Evolutionary conservation across 2,329 filamentous ascomycete species (phyloP).

Genomic region (Nemania diffusa): DNA sequence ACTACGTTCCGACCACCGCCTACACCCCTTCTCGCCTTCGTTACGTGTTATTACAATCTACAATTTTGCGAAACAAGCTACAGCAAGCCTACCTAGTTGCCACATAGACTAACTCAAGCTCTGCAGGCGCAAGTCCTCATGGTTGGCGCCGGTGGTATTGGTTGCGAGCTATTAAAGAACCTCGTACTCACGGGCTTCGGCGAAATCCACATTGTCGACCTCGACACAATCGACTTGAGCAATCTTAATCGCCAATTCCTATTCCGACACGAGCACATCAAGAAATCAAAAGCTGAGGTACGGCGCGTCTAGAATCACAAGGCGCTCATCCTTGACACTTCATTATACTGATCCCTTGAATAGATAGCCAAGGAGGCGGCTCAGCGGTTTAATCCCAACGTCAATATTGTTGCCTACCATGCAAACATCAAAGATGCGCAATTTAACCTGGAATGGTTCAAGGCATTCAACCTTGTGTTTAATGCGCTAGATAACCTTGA

Average conservation of each 20-base stretch:
- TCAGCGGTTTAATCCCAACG: slow-evolving; percentile 86
- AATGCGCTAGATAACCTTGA: slow-evolving; percentile 97
- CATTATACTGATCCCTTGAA: slow-evolving; percentile 39
- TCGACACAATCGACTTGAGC: slow-evolving; percentile 97
- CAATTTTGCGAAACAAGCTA: slow-evolving; percentile 25
- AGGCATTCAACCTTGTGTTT: slow-evolving; percentile 85
- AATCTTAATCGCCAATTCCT: slow-evolving; percentile 98
- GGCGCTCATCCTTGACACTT: slow-evolving; percentile 8
- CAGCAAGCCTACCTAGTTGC: neutral
- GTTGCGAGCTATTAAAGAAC: slow-evolving; percentile 97
- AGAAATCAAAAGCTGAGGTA: slow-evolving; percentile 94
- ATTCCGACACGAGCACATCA: slow-evolving; percentile 96
- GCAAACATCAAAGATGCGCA: slow-evolving; percentile 92
- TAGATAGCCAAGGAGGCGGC: slow-evolving; percentile 94
- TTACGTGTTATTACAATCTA: neutral
- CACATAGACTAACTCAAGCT: slow-evolving; percentile 49
- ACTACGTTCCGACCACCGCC: slow-evolving; percentile 6
- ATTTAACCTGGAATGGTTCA: slow-evolving; percentile 92
- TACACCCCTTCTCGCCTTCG: neutral
- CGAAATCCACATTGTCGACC: slow-evolving; percentile 92
- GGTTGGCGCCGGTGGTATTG: slow-evolving; percentile 96
- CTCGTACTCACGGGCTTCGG: slow-evolving; percentile 91
- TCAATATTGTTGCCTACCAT: slow-evolving; percentile 88
- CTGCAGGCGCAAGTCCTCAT: slow-evolving; percentile 85
- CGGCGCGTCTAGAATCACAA: slow-evolving; percentile 48